Conservation (phyloP, 106 monocot species). For the Narthecium ossifragum region DNA sequence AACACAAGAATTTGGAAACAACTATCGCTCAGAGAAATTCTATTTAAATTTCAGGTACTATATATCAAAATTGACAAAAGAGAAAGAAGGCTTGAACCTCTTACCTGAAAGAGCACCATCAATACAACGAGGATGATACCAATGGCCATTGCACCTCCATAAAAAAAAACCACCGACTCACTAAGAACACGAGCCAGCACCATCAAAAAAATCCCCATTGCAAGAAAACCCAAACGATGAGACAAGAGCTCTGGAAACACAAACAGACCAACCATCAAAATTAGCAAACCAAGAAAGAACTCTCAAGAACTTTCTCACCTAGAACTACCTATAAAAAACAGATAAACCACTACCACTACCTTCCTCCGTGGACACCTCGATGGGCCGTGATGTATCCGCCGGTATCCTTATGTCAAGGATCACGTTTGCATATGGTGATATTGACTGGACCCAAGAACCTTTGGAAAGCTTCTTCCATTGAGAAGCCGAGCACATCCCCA, state of each 20-base stretch:
- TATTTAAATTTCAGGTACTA: not conserved
- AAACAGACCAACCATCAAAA: not conserved
- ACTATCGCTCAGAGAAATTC: not conserved
- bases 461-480: slow-evolving; percentile 69
- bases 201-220: slow-evolving; percentile 69
- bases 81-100: not conserved
- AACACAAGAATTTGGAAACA: too few relatives aligned
- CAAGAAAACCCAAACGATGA: slow-evolving; percentile 58
- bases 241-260: slow-evolving; percentile 53
- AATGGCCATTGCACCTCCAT: slow-evolving; percentile 81
- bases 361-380: slow-evolving; percentile 65
- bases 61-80: not conserved
- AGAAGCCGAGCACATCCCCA: slow-evolving; percentile 60
- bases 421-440: slow-evolving; percentile 55
- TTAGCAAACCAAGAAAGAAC: not conserved
- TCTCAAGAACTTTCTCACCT: too few relatives aligned
- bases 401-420: slow-evolving; percentile 59
- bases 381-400: slow-evolving; percentile 32
- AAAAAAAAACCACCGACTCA: slow-evolving; percentile 77
- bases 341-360: too few relatives aligned
- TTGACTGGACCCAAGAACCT: slow-evolving; percentile 38
- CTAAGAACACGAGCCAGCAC: slow-evolving; percentile 48
- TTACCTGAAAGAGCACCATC: slow-evolving; percentile 89
- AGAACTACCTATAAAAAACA: not conserved
- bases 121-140: slow-evolving; percentile 78